Base-by-base conservation (phyloP, 371 early-diverging fungal species). In the Rhizopus sp. region DNA sequence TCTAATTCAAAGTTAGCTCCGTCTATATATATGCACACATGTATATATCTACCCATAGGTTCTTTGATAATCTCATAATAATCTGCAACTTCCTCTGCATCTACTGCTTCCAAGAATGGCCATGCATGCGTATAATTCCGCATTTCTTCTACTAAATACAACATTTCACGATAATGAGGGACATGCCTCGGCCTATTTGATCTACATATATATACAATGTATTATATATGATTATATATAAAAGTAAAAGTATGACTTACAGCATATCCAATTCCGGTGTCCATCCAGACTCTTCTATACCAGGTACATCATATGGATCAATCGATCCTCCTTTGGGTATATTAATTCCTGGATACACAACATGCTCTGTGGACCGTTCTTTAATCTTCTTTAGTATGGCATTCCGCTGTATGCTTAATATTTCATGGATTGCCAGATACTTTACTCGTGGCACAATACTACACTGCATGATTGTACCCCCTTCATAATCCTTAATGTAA, bases 401-500 rank as follows among this genome's bases (percentile, higher is more conserved):
- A 82, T 80, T 76, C 45, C 87, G 69, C 53, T 94, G 95, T 29
- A 78, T 67, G 13, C 76, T 78, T 5, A 94, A 73, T 5, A 88
- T 83, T 23, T 82, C 81, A 31, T 70, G 64, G 48, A 75, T 81
- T 48, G 78, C 66, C 33, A 82, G 67, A 55, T 88, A 88, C 44
- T 75, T 73, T 37, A 88, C 75, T 59, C 66, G 70, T 8, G 85
- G 84, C 16, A 88, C 73, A 69, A 83, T 46, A 23, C 46, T 46
- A 29, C 46, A 46, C 86, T 96, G 95, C 98, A 99, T 99, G 8
- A 99, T 83, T 5, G 99, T 99, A 32, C 99, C 99, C 5, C 99
- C 99, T 63, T 99, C 99, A 69, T 99, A 99, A 80, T 99, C 99
- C 78, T 99, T 99, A 65, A 99, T 99, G 68, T 95, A 96, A 0